Evolutionary conservation across 768 basidiomycete species (phyloP).

Genomic region (Mycena indigotica): DNA sequence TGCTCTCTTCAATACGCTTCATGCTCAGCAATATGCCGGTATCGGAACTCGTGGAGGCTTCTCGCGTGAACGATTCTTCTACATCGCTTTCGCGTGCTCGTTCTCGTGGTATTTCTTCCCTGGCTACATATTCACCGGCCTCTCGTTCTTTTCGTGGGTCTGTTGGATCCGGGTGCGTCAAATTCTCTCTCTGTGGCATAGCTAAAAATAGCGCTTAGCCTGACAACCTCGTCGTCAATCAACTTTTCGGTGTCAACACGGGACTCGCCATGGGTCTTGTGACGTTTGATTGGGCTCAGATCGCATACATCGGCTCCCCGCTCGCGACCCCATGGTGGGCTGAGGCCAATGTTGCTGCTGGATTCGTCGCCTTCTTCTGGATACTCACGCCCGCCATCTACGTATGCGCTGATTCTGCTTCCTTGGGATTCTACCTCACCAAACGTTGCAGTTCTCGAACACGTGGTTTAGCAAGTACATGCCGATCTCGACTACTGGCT

Average conservation of each 20-base stretch:
- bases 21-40: constrained; percentile 71
- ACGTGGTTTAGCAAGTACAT: constrained; percentile 58
- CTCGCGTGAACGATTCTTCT: constrained; percentile 76
- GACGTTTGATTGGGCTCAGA: constrained; percentile 45
- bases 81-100: constrained; percentile 38
- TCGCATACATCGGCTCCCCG: constrained; percentile 39
- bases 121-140: constrained; percentile 40
- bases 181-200: not conserved
- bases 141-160: constrained; percentile 40
- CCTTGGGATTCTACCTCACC: constrained; percentile 3
- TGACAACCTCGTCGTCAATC: constrained; percentile 40
- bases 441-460: constrained; percentile 54
- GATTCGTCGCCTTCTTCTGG: constrained; percentile 49
- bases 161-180: constrained; percentile 42
- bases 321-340: constrained; percentile 44
- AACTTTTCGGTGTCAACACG: constrained; percentile 32
- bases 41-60: constrained; percentile 66
- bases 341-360: constrained; percentile 33
- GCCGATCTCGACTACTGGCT: constrained; percentile 65
- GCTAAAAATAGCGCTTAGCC: constrained; percentile 47
- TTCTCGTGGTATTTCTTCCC: constrained; percentile 45
- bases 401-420: no score
- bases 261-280: constrained; percentile 37
- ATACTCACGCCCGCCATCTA: constrained; percentile 29
- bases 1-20: constrained; percentile 79